phyloP scores from a whole-genome alignment of 768 basidiomycete genomes.

The Cytidiella melzeri region DNA sequence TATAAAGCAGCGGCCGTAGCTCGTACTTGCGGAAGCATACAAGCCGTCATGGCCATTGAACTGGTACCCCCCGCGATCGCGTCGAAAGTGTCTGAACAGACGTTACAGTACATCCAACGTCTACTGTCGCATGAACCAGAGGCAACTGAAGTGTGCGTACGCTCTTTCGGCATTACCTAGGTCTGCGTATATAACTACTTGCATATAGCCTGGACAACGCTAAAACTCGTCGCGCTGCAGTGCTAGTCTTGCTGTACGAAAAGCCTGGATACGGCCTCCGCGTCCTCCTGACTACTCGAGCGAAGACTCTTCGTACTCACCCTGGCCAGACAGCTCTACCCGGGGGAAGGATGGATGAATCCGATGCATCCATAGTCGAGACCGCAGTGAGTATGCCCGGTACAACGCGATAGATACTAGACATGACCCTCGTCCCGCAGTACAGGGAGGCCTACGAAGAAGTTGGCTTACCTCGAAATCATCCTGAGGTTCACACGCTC shows the following conservation, averaged over 20 bases:
- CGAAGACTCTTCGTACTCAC: constrained; percentile 67
- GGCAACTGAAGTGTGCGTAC: constrained; percentile 49
- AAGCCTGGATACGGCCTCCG: constrained; percentile 51
- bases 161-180: constrained; percentile 9
- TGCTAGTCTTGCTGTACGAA: constrained; percentile 76
- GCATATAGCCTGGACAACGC: constrained; percentile 29
- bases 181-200: background rate
- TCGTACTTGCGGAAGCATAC: background rate
- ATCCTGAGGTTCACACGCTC: constrained; percentile 52
- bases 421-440: constrained; percentile 33
- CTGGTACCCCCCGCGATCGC: background rate
- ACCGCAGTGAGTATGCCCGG: constrained; percentile 68
- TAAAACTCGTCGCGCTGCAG: constrained; percentile 55
- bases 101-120: constrained; percentile 32
- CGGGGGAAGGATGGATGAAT: constrained; percentile 70
- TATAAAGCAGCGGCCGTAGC: background rate
- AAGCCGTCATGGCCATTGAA: background rate
- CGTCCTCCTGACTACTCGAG: constrained; percentile 82
- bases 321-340: constrained; percentile 81
- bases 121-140: constrained; percentile 28
- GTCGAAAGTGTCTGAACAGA: constrained; percentile 11
- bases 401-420: no score
- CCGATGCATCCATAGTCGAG: constrained; percentile 51
- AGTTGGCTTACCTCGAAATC: constrained; percentile 60
- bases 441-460: constrained; percentile 84